phyloP scores from a whole-genome alignment of 495 filamentous ascomycete species.

The Penicillium roqueforti region DNA sequence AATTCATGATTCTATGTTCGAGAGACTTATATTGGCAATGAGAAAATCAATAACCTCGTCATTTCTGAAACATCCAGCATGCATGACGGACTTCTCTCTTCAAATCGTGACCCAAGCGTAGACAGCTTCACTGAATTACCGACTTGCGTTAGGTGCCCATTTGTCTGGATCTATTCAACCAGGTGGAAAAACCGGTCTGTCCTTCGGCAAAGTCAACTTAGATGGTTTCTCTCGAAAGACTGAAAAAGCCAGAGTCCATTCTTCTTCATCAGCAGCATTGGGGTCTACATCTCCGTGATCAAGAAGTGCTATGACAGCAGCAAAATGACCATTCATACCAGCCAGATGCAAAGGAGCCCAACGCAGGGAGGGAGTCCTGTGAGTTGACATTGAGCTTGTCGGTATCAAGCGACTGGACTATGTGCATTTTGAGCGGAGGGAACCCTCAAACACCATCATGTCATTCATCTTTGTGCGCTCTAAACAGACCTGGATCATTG shows the following conservation, averaged over 20 bases:
- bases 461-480: background rate
- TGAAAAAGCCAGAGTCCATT: background rate
- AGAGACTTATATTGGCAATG: conserved; percentile 2
- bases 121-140: background rate
- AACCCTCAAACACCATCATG: background rate
- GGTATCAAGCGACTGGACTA: background rate
- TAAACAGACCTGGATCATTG: background rate
- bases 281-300: background rate
- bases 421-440: background rate
- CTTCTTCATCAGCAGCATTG: background rate
- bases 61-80: too few relatives aligned
- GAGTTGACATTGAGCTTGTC: background rate
- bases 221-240: background rate
- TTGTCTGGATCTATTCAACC: background rate
- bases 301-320: background rate
- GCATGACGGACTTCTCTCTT: too few relatives aligned
- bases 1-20: conserved; percentile 9
- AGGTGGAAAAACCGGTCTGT: background rate
- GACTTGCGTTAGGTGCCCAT: background rate
- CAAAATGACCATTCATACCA: background rate
- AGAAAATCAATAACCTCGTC: background rate
- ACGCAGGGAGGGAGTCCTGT: background rate
- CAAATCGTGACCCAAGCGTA: background rate
- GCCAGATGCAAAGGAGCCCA: background rate
- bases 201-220: background rate